phyloP scores from a whole-genome alignment of 1,139 yeast species.

The Pneumocystis sp. region DNA sequence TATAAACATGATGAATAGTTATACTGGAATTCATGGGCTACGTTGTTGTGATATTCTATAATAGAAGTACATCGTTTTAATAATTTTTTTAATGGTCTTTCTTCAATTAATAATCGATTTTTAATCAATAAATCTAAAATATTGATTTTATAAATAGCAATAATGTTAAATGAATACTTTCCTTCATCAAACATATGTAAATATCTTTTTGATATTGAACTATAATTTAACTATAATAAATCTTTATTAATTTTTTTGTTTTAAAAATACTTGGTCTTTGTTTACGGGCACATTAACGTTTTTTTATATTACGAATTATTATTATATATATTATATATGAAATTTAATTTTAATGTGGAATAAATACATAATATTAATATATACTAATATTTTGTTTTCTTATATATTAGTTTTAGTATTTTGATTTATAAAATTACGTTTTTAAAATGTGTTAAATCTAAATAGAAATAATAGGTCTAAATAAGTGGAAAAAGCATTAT shows the following conservation, averaged over 20 bases:
- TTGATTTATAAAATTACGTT: too few species aligned
- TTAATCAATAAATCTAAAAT: neutral
- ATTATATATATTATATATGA: too few species aligned
- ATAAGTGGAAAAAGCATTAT: too few species aligned
- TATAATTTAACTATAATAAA: neutral
- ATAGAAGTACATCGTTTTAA: neutral
- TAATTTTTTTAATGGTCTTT: neutral
- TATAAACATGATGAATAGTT: neutral
- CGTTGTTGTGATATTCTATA: neutral
- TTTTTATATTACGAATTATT: too few species aligned
- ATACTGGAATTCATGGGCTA: neutral
- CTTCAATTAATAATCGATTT: slow-evolving; percentile 1
- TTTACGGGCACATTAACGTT: neutral
- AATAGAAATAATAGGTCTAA: too few species aligned
- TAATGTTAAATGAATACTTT: neutral
- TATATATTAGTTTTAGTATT: too few species aligned
- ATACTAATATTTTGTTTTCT: too few species aligned
- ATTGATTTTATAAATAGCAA: neutral
- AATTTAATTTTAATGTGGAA: too few species aligned
- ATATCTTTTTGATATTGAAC: too few species aligned
- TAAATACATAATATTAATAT: too few species aligned
- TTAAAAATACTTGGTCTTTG: neutral
- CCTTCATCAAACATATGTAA: neutral
- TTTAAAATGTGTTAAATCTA: too few species aligned
- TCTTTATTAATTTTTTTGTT: neutral